A percentile compares a stretch with the other conserved stretches of the same genome.
phyloP scores from a whole-genome alignment of 495 filamentous ascomycete genomes.

The Sordaria brevicollis region DNA sequence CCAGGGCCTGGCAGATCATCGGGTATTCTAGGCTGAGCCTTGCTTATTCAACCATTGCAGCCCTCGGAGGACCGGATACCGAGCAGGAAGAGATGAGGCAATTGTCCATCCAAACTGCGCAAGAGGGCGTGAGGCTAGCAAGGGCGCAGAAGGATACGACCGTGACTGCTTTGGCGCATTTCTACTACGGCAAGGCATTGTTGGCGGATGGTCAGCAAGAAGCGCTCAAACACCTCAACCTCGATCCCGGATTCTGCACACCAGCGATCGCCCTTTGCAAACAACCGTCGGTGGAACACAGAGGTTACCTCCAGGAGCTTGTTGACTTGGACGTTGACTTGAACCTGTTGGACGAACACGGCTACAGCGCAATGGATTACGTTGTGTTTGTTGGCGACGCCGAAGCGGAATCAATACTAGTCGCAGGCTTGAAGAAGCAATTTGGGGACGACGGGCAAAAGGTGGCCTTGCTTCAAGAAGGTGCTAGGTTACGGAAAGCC shows the following conservation, averaged over 20 bases:
- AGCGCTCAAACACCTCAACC: neutral
- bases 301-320: conserved; percentile 14
- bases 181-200: conserved; percentile 2
- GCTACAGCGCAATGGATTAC: conserved; percentile 24
- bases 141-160: neutral
- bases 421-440: conserved; percentile 7
- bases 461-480: neutral
- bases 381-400: conserved; percentile 14
- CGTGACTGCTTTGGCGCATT: neutral
- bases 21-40: conserved; percentile 11
- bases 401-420: conserved; percentile 6
- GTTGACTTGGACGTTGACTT: conserved; percentile 16
- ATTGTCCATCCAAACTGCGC: neutral
- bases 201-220: neutral
- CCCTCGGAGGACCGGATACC: neutral
- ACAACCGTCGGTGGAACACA: conserved; percentile 22
- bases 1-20: conserved; percentile 4
- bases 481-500: conserved; percentile 12
- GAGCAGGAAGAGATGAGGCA: neutral
- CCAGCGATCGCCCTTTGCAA: conserved; percentile 23
- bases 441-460: neutral
- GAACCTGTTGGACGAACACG: conserved; percentile 11
- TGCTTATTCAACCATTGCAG: neutral
- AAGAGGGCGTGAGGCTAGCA: neutral
- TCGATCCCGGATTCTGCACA: conserved; percentile 1